Conservation (phyloP, 768 basidiomycete species). For the Chalciporus chontae region DNA sequence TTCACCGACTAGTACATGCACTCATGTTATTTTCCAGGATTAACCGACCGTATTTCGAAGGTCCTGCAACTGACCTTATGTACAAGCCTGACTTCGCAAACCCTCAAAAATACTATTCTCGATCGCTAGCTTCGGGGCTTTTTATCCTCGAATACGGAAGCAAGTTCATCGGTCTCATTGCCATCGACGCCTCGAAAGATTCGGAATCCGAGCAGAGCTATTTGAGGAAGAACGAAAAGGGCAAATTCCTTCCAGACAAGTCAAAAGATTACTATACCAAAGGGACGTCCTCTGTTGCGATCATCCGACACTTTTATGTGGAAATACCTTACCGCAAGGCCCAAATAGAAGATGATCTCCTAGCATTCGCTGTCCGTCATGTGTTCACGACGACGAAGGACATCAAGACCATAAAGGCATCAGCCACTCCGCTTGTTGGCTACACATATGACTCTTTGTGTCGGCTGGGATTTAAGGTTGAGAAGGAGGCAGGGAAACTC, state of each 20-base stretch:
- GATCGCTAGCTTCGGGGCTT: slow-evolving; percentile 61
- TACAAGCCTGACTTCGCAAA: slow-evolving; percentile 53
- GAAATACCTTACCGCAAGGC: slow-evolving; percentile 58
- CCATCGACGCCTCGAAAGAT: slow-evolving; percentile 58
- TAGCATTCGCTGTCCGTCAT: slow-evolving; percentile 53
- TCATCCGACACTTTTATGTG: slow-evolving; percentile 72
- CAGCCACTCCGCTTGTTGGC: slow-evolving; percentile 47
- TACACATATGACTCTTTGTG: slow-evolving; percentile 47
- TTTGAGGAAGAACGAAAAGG: slow-evolving; percentile 19
- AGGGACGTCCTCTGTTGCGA: slow-evolving; percentile 48
- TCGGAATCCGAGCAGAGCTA: slow-evolving; percentile 31
- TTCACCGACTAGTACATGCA: not conserved
- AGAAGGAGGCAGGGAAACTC: slow-evolving; percentile 40
- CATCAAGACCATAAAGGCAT: slow-evolving; percentile 44
- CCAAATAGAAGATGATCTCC: slow-evolving; percentile 61
- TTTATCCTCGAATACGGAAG: slow-evolving; percentile 63
- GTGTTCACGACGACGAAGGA: slow-evolving; percentile 47
- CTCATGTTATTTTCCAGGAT: slow-evolving; percentile 43
- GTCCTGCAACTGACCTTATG: slow-evolving; percentile 47
- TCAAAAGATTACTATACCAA: slow-evolving; percentile 20
- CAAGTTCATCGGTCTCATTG: slow-evolving; percentile 64
- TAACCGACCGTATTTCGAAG: slow-evolving; percentile 68
- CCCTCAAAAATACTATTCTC: slow-evolving; percentile 52
- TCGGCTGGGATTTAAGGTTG: slow-evolving; percentile 47
- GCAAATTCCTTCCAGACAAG: slow-evolving; percentile 10